These are phyloP conservation scores for Phytopythium boreale DNA, from an alignment of 352 stramenopile species.

Conservation along the genomic window DNA sequence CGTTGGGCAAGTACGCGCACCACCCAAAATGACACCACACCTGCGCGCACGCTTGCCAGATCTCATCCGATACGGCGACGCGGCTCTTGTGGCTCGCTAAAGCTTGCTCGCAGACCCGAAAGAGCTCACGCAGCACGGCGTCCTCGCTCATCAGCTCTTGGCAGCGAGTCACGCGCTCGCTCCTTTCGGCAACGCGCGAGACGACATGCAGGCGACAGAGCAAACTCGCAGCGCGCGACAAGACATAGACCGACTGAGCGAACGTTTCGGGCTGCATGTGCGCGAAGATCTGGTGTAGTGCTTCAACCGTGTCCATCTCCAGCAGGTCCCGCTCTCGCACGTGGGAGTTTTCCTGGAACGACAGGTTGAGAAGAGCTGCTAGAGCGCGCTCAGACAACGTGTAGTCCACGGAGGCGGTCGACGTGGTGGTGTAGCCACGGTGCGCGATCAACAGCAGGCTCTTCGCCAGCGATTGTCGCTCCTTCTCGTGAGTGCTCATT, in stretches of 20 bases:
- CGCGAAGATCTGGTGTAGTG: constrained; percentile 21
- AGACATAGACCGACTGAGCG: constrained; percentile 22
- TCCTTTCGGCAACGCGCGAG: constrained; percentile 1
- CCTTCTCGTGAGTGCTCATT: constrained; percentile 9
- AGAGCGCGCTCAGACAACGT: constrained; percentile 40
- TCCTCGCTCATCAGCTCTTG: constrained; percentile 12
- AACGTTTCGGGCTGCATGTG: constrained; percentile 13
- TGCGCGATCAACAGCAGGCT: constrained; percentile 11
- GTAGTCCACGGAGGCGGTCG: not conserved
- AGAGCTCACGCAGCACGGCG: constrained; percentile 26
- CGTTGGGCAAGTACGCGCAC: constrained; percentile 26
- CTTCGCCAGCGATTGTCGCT: not conserved
- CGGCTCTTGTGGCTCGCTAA: constrained; percentile 14
- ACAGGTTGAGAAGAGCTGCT: constrained; percentile 65
- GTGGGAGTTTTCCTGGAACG: constrained; percentile 30
- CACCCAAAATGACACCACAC: constrained; percentile 76
- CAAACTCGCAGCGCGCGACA: constrained; percentile 43
- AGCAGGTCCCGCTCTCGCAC: constrained; percentile 33
- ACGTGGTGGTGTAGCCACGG: not conserved
- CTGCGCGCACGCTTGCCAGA: constrained; percentile 63
- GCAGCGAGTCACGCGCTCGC: not conserved
- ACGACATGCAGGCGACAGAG: constrained; percentile 57
- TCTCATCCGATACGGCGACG: constrained; percentile 15
- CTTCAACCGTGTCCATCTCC: constrained; percentile 12
- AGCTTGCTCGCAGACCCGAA: constrained; percentile 23